Evolutionary conservation across 2,329 filamentous ascomycete genomes (phyloP).

Genomic region (Allantophomopsis lycopodina): DNA sequence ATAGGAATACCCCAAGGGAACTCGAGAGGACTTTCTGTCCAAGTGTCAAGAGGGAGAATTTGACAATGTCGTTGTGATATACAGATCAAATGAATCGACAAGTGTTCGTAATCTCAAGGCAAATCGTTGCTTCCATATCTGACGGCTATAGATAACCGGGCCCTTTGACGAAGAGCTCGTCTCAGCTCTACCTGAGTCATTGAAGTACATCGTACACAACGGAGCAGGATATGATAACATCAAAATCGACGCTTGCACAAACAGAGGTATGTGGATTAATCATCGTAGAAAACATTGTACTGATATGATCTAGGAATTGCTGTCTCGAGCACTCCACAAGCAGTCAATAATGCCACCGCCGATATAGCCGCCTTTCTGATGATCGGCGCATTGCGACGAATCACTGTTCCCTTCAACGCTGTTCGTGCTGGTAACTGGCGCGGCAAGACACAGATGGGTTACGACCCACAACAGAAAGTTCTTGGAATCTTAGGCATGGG

Average conservation of each 20-base stretch:
- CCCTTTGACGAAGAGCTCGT: slow-evolving; percentile 54
- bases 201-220: slow-evolving; percentile 42
- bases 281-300: background rate
- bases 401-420: slow-evolving; percentile 29
- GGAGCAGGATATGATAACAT: slow-evolving; percentile 74
- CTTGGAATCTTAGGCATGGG: slow-evolving; percentile 74
- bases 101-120: slow-evolving; percentile 15
- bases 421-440: slow-evolving; percentile 33
- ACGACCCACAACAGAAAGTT: slow-evolving; percentile 61
- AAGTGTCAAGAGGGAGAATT: slow-evolving; percentile 49
- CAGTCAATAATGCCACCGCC: slow-evolving; percentile 67
- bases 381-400: slow-evolving; percentile 60
- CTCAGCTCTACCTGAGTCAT: slow-evolving; percentile 29
- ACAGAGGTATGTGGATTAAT: slow-evolving; percentile 22
- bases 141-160: slow-evolving; percentile 33
- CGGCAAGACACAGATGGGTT: slow-evolving; percentile 1
- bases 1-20: slow-evolving; percentile 25
- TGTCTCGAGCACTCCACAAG: slow-evolving; percentile 63
- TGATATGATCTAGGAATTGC: slow-evolving; percentile 24
- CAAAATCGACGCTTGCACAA: slow-evolving; percentile 55
- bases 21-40: slow-evolving; percentile 48
- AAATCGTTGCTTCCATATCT: too few species aligned
- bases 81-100: slow-evolving; percentile 53
- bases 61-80: slow-evolving; percentile 47
- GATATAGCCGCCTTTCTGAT: slow-evolving; percentile 67